Base-by-base conservation (phyloP, 805 yeast species). In the Yarrowia osloensis region DNA sequence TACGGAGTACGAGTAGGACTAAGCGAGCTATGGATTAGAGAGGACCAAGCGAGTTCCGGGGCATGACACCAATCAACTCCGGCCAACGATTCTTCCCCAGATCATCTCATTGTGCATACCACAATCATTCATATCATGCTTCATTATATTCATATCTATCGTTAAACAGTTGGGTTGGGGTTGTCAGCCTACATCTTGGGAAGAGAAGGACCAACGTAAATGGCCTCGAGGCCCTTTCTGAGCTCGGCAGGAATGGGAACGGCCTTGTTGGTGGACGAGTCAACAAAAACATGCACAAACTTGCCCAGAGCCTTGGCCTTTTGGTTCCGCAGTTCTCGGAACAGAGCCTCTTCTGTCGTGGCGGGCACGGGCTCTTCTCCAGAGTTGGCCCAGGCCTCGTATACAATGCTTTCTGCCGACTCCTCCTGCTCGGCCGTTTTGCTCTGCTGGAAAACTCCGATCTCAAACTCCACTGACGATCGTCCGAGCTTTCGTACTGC, bases 281-380 rank as follows among this genome's bases (percentile, higher is more conserved):
- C 73, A 17, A 74, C 73, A 67, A 73, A 74, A 3, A 74, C 76
- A 65, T 72, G 76, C 6, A 71, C 73, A 67, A 71, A 69, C 17
- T 69, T 40, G 28, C 76, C 76, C 13, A 73, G 69, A 9, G 76
- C 76, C 29, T 70, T 71, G 17, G 73, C 74, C 31, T n/a, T 42
- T n/a, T 61, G 66, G 54, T 46, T 61, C n/a, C 54, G 24, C 33
- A 61, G 42, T 7, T 61, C 66, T 61, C 66, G 11, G 33, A 61
- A 44, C 28, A 67, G 69, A 17, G 67, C 69, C 47, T 70, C 67
- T 19, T 54, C 47, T 9, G 67, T 35, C 4, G 66, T 44, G 13
- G 54, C 54, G 13, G 66, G 66, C 2, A 61, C 66, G 21, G 54
- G 52, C 5, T 68, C 68, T 8, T 67, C 71, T 8, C 68, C 69